These are phyloP conservation scores for Pichia terricola DNA, from an alignment of 1,139 yeast species.

Conservation along the genomic window DNA sequence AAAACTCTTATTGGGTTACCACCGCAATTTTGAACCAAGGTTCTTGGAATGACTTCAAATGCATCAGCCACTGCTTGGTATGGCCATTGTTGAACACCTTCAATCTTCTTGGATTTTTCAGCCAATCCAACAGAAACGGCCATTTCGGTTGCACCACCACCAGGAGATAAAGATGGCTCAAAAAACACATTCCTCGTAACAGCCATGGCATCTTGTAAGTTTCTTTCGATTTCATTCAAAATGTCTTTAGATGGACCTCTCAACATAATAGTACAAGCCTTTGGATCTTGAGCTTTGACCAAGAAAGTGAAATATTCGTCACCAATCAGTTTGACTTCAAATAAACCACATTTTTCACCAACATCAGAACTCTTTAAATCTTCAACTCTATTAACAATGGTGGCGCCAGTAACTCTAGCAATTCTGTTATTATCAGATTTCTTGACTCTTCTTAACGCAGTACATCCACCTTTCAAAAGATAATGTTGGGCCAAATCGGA, in stretches of 20 bases:
- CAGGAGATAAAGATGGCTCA: conserved; percentile 92
- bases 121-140: conserved; percentile 85
- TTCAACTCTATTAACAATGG: conserved; percentile 90
- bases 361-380: conserved; percentile 86
- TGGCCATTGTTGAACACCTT: conserved; percentile 97
- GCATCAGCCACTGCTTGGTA: conserved; percentile 99
- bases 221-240: conserved; percentile 91
- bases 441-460: conserved; percentile 89
- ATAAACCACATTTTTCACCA: conserved; percentile 82
- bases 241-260: conserved; percentile 98
- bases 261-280: conserved; percentile 85
- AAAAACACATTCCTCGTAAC: conserved; percentile 92
- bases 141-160: conserved; percentile 99
- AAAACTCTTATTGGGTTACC: conserved; percentile 88
- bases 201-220: conserved; percentile 97
- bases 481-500: conserved; percentile 97
- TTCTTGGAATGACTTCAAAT: conserved; percentile 95
- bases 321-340: conserved; percentile 90
- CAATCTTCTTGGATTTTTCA: conserved; percentile 85
- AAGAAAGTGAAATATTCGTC: conserved; percentile 92
- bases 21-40: conserved; percentile 94
- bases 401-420: conserved; percentile 96
- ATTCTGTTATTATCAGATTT: conserved; percentile 95
- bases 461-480: conserved; percentile 83
- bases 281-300: conserved; percentile 73